phyloP scores from a whole-genome alignment of 192 early-diverging fungal species.

The Gigaspora rosea region DNA sequence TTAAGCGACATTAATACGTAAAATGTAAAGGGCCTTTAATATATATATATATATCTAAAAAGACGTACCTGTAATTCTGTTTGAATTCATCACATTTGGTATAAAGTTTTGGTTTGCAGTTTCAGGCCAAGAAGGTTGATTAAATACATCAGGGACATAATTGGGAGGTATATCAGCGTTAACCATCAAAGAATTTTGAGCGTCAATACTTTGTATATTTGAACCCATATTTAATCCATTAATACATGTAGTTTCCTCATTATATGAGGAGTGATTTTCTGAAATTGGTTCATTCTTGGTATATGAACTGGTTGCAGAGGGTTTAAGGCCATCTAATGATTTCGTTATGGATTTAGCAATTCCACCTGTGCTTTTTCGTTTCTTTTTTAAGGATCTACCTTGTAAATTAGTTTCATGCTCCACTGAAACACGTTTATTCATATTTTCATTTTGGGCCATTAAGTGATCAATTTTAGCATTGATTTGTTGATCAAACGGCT shows the following conservation, averaged over 20 bases:
- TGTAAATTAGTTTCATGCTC: not conserved
- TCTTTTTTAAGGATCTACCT: slow-evolving; percentile 5
- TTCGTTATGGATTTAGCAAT: not conserved
- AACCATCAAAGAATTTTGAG: slow-evolving; percentile 7
- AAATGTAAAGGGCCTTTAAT: not conserved
- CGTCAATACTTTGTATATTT: slow-evolving; percentile 7
- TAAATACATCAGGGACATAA: not conserved
- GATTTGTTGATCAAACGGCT: slow-evolving; percentile 18
- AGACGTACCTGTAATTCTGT: not conserved
- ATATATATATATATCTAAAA: not conserved
- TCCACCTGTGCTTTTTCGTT: not conserved
- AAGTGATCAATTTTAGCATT: not conserved
- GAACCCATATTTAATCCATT: not conserved
- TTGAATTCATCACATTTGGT: not conserved
- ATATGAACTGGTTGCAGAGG: not conserved
- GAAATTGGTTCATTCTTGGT: not conserved
- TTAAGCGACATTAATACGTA: too few relatives aligned
- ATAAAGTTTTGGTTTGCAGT: not conserved
- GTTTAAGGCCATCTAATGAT: not conserved
- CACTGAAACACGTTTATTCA: not conserved
- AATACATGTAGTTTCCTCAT: not conserved
- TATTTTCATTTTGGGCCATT: not conserved
- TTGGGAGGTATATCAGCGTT: not conserved
- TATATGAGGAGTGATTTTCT: not conserved
- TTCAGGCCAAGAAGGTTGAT: not conserved